These are phyloP conservation scores for Tetrahymena borealis DNA, from an alignment of 73 alveolate genomes.

Conservation along the genomic window DNA sequence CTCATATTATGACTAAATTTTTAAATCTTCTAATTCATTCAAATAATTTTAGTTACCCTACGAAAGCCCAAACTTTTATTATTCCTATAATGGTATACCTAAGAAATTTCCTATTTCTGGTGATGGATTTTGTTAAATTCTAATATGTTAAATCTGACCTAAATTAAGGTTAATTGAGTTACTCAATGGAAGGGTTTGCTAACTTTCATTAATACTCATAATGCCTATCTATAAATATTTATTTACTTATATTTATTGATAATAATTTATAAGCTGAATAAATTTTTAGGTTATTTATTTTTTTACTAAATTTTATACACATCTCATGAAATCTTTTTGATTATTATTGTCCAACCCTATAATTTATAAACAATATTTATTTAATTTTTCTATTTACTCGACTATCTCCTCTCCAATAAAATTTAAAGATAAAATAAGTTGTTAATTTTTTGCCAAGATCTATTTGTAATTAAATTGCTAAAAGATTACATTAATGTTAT, in stretches of 20 bases:
- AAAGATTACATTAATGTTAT: too few relatives aligned
- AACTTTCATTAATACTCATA: not conserved
- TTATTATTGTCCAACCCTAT: not conserved
- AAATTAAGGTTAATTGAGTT: not conserved
- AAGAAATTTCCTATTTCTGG: not conserved
- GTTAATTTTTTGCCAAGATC: not conserved
- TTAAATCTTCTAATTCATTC: not conserved
- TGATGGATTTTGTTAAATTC: not conserved
- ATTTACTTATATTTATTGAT: not conserved
- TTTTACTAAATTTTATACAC: too few relatives aligned
- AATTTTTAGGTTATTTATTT: too few relatives aligned
- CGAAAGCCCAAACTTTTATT: not conserved
- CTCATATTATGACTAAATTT: not conserved
- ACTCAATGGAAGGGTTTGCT: not conserved
- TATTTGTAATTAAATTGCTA: too few relatives aligned
- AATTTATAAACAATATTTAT: not conserved
- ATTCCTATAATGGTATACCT: not conserved
- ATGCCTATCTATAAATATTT: not conserved
- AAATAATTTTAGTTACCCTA: not conserved
- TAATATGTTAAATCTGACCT: not conserved
- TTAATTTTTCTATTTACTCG: not conserved
- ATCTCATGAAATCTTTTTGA: not conserved
- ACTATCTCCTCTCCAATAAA: not conserved
- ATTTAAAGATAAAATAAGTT: not conserved
- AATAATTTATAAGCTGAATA: too few relatives aligned